Evolutionary conservation across 805 yeast genomes (phyloP).

Genomic region (Schwanniomyces occidentalis): DNA sequence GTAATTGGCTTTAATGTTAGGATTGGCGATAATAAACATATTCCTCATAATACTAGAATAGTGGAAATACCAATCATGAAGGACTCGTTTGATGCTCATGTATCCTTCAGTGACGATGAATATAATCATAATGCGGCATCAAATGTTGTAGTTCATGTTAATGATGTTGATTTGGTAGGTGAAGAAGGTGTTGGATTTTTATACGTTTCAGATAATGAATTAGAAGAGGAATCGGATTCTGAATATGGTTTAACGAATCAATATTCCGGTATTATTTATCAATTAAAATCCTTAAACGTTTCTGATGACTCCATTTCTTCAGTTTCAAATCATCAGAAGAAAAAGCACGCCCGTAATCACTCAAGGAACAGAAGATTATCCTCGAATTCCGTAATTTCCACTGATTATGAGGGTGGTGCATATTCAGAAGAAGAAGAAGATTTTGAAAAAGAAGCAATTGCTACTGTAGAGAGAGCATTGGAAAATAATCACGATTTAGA

Average conservation of each 20-base stretch:
- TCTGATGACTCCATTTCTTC: constrained; percentile 64
- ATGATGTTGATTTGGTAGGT: constrained; percentile 47
- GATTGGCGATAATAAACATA: constrained; percentile 53
- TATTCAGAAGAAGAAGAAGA: constrained; percentile 53
- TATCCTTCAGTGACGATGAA: constrained; percentile 30
- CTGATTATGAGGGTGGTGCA: constrained; percentile 48
- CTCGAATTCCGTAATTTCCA: constrained; percentile 37
- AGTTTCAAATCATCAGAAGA: constrained; percentile 42
- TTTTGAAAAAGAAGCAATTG: constrained; percentile 86
- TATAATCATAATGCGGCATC: constrained; percentile 20
- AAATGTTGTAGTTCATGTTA: constrained; percentile 30
- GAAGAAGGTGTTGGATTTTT: constrained; percentile 51
- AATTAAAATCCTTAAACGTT: constrained; percentile 47
- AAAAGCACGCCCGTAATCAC: constrained; percentile 31
- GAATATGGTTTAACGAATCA: constrained; percentile 35
- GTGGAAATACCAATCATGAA: constrained; percentile 47
- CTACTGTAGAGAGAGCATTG: constrained; percentile 88
- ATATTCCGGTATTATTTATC: constrained; percentile 46
- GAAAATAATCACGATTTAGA: constrained; percentile 91
- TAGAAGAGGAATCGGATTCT: constrained; percentile 38
- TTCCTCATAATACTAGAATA: constrained; percentile 54
- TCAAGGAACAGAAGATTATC: constrained; percentile 34
- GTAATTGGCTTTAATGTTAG: constrained; percentile 76
- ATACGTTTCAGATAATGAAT: constrained; percentile 49
- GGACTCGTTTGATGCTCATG: constrained; percentile 23